Conservation (phyloP, 2,329 filamentous ascomycete genomes). For the Neofusicoccum umdonicola region DNA sequence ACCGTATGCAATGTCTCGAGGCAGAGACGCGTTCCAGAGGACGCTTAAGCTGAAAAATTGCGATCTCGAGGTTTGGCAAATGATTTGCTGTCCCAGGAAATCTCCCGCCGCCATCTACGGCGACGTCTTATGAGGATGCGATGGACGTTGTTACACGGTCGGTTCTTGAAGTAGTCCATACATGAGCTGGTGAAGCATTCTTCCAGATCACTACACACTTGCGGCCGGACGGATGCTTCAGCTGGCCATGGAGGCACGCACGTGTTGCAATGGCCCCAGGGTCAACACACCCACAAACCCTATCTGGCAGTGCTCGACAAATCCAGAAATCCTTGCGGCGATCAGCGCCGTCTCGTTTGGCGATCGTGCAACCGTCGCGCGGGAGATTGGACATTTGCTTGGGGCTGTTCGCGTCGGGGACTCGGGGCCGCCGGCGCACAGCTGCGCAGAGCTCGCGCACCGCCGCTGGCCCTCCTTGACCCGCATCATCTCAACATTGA, state of each 20-base stretch:
- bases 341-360: slow-evolving; percentile 1
- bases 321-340: slow-evolving; percentile 5
- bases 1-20: no score
- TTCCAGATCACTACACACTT: no score
- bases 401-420: not conserved
- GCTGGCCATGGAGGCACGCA: not conserved
- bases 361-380: slow-evolving; percentile 12
- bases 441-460: not conserved
- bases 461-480: not conserved
- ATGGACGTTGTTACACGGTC: no score
- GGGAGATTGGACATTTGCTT: slow-evolving; percentile 1
- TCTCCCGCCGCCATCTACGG: no score
- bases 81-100: no score
- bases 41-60: no score
- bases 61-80: no score
- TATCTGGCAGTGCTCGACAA: not conserved
- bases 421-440: not conserved
- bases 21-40: no score
- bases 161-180: no score
- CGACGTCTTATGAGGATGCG: no score
- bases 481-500: not conserved
- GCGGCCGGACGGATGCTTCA: no score
- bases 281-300: not conserved
- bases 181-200: no score
- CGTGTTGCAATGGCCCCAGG: not conserved